phyloP scores from a whole-genome alignment of 257 asterid genomes.

The Scutellaria minor region DNA sequence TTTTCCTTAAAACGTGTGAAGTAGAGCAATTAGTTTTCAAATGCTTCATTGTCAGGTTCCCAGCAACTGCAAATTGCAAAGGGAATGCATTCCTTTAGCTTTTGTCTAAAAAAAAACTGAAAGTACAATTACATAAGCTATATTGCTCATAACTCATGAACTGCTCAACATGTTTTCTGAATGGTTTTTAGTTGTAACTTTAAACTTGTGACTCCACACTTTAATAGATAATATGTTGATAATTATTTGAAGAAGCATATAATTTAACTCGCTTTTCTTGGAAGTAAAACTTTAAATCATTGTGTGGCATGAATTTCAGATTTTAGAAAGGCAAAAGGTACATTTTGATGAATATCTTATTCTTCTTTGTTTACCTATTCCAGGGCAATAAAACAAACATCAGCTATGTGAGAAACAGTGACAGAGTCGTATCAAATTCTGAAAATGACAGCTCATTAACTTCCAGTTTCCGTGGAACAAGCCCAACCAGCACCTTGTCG shows the following conservation, averaged over 20 bases:
- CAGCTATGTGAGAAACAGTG: conserved; percentile 56
- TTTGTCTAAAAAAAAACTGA: not conserved
- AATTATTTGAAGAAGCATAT: conserved; percentile 18
- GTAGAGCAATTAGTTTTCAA: conserved; percentile 21
- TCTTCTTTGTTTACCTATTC: conserved; percentile 25
- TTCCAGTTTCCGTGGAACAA: conserved; percentile 62
- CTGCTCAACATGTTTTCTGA: conserved; percentile 14
- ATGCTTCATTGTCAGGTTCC: conserved; percentile 17
- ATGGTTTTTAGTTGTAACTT: conserved; percentile 24
- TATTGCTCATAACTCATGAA: conserved; percentile 28
- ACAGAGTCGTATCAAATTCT: conserved; percentile 51
- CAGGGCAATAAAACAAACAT: conserved; percentile 79
- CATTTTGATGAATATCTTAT: conserved; percentile 8
- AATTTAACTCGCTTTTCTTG: conserved; percentile 18
- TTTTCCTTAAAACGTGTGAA: not conserved
- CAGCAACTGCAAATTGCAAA: conserved; percentile 13
- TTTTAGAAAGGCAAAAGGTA: conserved; percentile 14
- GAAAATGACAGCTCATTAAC: conserved; percentile 69
- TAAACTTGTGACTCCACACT: not conserved
- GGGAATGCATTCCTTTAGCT: conserved; percentile 13
- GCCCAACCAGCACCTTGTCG: conserved; percentile 88
- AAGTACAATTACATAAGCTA: conserved; percentile 12
- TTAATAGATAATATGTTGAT: not conserved
- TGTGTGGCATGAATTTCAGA: conserved; percentile 20
- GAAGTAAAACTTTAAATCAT: conserved; percentile 21